Conservation (phyloP, 495 filamentous ascomycete species). For the Darksidea phi region DNA sequence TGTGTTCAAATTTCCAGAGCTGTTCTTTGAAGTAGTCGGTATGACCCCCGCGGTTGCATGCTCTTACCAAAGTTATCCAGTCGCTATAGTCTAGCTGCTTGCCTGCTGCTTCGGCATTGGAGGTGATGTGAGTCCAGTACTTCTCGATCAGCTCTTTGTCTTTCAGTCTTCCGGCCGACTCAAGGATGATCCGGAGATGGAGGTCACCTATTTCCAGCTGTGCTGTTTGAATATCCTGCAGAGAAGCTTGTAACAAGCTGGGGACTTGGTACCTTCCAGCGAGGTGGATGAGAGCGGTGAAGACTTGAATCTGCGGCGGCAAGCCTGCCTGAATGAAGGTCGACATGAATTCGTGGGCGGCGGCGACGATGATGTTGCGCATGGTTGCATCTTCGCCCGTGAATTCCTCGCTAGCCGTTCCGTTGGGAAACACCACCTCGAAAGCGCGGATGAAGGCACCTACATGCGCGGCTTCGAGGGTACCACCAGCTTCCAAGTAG, state of each 20-base stretch:
- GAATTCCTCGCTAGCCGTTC: neutral
- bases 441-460: constrained; percentile 35
- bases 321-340: constrained; percentile 19
- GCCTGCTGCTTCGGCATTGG: constrained; percentile 8
- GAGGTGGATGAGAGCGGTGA: constrained; percentile 13
- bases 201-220: constrained; percentile 6
- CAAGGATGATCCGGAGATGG: constrained; percentile 11
- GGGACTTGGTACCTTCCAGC: constrained; percentile 8
- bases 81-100: neutral
- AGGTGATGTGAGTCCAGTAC: constrained; percentile 12
- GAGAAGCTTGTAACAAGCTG: neutral
- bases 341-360: constrained; percentile 15
- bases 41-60: constrained; percentile 6
- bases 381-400: constrained; percentile 1
- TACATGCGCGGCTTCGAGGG: constrained; percentile 36
- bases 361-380: constrained; percentile 7
- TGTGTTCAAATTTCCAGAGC: constrained; percentile 2
- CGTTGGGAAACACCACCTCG: constrained; percentile 16
- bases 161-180: constrained; percentile 5
- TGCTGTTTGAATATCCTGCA: constrained; percentile 10
- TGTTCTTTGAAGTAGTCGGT: constrained; percentile 19
- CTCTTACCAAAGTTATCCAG: constrained; percentile 22
- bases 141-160: constrained; percentile 3
- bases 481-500: constrained; percentile 44
- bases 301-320: constrained; percentile 1